Base-by-base conservation (phyloP, 192 early-diverging fungal genomes). In the Fimicolochytrium jonesii region DNA sequence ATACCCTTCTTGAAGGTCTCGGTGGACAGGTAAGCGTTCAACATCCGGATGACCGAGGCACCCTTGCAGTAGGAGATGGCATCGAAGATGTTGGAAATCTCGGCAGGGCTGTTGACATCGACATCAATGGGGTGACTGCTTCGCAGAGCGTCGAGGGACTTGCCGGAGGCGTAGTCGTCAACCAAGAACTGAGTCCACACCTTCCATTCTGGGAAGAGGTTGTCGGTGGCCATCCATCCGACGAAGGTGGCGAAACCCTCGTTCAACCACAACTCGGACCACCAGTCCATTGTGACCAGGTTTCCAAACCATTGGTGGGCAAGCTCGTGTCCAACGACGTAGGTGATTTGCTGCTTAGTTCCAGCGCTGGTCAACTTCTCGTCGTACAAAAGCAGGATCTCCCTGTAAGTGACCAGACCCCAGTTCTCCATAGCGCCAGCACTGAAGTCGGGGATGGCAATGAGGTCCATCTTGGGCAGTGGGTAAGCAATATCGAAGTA, bases 161-260 rank as follows among this genome's bases (percentile, higher is more conserved):
- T 77, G 18, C 86, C 95, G 56, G 79, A 70, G 39, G 86, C 78
- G 70, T 91, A 85, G 50, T 90, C 89, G 44, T 86, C 84, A 28
- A 76, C 81, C 29, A 94, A 81, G 70, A 95, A 98, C 10, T 80
- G 72, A 15, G 91, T 94, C 90, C 92, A 98, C 28, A 92, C 78
- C 67, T 93, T 84, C 91, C 92, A 95, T 42, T 93, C 92, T 25
- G 95, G 95, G 81, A 90, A 96, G 52, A 94, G 73, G 54, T 93
- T 71, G 72, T 91, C 91, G 11, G 89, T 87, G 22, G 92, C 92
- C 50, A 94, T 67, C 68, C 84, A 88, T 28, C 92, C 93, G 22
- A 93, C 92, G 85, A 93, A 98, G 5, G 95, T 96, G 29, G 95
- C 95, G 74, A 98, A 98, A 30, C 92, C 92, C 76, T 98, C 95